Conservation (phyloP, 2,329 filamentous ascomycete species). For the Aspergillus ibericus region DNA sequence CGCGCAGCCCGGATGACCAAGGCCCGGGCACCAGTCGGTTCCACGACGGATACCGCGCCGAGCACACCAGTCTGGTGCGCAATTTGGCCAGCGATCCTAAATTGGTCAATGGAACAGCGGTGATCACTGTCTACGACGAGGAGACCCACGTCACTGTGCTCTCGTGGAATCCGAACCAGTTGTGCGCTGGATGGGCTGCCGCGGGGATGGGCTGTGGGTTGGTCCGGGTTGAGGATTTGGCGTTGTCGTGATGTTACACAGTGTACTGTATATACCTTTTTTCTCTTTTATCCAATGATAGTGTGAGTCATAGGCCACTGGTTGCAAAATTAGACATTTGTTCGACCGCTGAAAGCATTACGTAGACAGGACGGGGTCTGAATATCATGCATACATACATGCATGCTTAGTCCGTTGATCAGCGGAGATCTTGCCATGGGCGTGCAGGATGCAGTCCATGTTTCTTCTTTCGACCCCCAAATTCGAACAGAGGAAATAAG, state of each 20-base stretch:
- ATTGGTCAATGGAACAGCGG: constrained; percentile 32
- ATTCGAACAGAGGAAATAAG: too few relatives aligned
- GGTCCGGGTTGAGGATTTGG: constrained; percentile 66
- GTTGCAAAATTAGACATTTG: not conserved
- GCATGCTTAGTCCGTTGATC: not conserved
- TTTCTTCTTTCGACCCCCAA: not conserved
- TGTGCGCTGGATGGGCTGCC: constrained; percentile 67
- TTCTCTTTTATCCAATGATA: too few relatives aligned
- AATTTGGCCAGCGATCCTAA: constrained; percentile 33
- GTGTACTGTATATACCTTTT: too few relatives aligned
- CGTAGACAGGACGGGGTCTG: not conserved
- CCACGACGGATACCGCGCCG: constrained; percentile 46
- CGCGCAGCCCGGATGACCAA: constrained; percentile 24
- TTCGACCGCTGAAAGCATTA: not conserved
- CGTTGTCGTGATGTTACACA: constrained; percentile 30
- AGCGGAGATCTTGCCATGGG: not conserved
- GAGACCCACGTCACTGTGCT: constrained; percentile 62
- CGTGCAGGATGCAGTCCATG: not conserved
- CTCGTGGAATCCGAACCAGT: constrained; percentile 67
- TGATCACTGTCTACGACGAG: constrained; percentile 59
- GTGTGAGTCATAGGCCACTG: not conserved
- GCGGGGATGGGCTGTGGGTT: constrained; percentile 67
- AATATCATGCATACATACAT: not conserved
- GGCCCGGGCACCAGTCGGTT: constrained; percentile 44
- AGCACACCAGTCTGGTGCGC: constrained; percentile 35